phyloP scores from a whole-genome alignment of 257 asterid genomes.

The Knoxia roxburghii region DNA sequence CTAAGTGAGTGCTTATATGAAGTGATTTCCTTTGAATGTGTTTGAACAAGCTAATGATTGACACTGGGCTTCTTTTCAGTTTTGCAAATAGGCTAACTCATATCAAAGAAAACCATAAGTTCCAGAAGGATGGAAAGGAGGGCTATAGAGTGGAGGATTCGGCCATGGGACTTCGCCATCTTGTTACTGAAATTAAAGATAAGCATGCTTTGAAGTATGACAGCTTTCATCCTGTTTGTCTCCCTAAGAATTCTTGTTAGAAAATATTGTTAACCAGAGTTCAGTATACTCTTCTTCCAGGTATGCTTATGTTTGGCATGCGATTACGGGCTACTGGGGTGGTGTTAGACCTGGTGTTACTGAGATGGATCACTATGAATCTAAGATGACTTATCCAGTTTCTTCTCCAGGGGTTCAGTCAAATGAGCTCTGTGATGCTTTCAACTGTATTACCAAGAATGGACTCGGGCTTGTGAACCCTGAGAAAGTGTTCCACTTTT shows the following conservation, averaged over 20 bases:
- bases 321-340: conserved; percentile 86
- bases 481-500: conserved; percentile 48
- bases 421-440: conserved; percentile 58
- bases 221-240: not conserved
- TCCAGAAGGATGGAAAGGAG: conserved; percentile 65
- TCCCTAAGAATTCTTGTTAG: not conserved
- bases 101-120: conserved; percentile 86
- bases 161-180: conserved; percentile 60
- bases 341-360: conserved; percentile 64
- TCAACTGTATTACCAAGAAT: conserved; percentile 54
- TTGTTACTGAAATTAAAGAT: conserved; percentile 59
- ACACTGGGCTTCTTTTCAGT: conserved; percentile 36
- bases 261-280: not conserved
- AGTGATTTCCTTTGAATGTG: not conserved
- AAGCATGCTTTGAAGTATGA: conserved; percentile 56
- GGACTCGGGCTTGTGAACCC: conserved; percentile 90
- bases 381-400: conserved; percentile 60
- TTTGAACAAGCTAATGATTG: not conserved
- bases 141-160: conserved; percentile 69
- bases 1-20: conserved; percentile 51
- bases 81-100: conserved; percentile 72
- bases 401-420: conserved; percentile 70
- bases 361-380: conserved; percentile 63
- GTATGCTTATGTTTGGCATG: conserved; percentile 86
- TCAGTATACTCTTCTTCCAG: conserved; percentile 15